Evolutionary conservation across 1,284 basidiomycete species (phyloP).

Genomic region (Pseudozyma sp.): DNA sequence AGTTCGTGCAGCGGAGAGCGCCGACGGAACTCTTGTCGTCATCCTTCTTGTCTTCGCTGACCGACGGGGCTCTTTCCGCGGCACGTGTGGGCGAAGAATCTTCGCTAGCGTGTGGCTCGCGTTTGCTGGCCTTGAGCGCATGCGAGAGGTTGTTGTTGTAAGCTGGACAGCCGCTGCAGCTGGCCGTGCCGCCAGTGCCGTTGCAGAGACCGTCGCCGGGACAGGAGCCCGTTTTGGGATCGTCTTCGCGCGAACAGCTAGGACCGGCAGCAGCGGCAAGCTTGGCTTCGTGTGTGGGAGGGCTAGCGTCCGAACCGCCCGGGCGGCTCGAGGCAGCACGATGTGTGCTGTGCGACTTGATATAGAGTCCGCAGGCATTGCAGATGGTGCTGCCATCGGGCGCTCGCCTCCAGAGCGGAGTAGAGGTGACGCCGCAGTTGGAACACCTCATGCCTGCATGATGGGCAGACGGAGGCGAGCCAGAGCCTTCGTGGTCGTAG

Average conservation of each 20-base stretch:
- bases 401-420: conserved; percentile 86
- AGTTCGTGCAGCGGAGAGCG: conserved; percentile 78
- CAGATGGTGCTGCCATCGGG: conserved; percentile 89
- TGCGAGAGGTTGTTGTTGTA: conserved; percentile 64
- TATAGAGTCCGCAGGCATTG: conserved; percentile 75
- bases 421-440: conserved; percentile 88
- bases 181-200: conserved; percentile 61
- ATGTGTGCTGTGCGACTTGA: conserved; percentile 52
- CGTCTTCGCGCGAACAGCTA: conserved; percentile 30
- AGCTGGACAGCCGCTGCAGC: conserved; percentile 64
- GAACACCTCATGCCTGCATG: conserved; percentile 73
- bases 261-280: conserved; percentile 11
- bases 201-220: conserved; percentile 66
- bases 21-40: conserved; percentile 46
- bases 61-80: conserved; percentile 15
- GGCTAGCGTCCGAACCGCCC: conserved; percentile 29
- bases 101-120: conserved; percentile 28
- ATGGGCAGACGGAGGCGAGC: conserved; percentile 36
- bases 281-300: conserved; percentile 20
- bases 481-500: conserved; percentile 25
- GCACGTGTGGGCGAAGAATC: conserved; percentile 24
- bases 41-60: conserved; percentile 32
- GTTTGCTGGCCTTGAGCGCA: conserved; percentile 43
- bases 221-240: conserved; percentile 56
- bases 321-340: conserved; percentile 33